phyloP scores from a whole-genome alignment of 169 alveolate species.

The Eimeria necatrix region DNA sequence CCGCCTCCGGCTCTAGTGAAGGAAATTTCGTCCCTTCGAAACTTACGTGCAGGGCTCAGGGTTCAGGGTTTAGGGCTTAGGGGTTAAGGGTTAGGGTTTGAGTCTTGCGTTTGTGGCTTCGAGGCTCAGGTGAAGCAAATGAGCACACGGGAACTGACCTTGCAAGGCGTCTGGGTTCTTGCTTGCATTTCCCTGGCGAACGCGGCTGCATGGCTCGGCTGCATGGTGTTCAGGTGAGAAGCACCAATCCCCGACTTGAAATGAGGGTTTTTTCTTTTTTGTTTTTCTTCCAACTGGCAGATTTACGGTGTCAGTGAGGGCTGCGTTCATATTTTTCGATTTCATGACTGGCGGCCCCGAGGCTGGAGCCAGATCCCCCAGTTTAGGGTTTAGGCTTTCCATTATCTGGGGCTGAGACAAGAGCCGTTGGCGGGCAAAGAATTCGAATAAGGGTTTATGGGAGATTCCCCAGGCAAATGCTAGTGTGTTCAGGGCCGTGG shows the following conservation, averaged over 20 bases:
- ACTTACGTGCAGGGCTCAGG: background rate
- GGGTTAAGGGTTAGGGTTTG: background rate
- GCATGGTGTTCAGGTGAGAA: slow-evolving; percentile 60
- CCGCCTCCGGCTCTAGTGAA: too few species aligned
- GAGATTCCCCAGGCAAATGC: too few species aligned
- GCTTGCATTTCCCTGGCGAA: slow-evolving; percentile 50
- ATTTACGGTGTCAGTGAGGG: background rate
- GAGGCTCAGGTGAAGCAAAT: slow-evolving; percentile 42
- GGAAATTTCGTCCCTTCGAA: background rate
- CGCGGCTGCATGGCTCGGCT: slow-evolving; percentile 72
- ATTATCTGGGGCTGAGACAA: too few species aligned
- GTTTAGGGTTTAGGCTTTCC: too few species aligned
- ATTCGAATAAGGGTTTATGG: too few species aligned
- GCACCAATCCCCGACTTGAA: too few species aligned
- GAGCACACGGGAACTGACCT: slow-evolving; percentile 54
- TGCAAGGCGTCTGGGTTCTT: slow-evolving; percentile 59
- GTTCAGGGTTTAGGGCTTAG: background rate
- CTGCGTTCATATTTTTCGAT: background rate
- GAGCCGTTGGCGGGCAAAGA: too few species aligned
- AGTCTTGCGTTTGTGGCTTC: background rate
- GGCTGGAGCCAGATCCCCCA: too few species aligned
- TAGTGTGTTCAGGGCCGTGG: slow-evolving; percentile 1
- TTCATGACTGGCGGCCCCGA: too few species aligned
- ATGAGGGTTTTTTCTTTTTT: too few species aligned
- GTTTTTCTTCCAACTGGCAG: too few species aligned